Evolutionary conservation across 108 stramenopile genomes (phyloP), one percentile per base, ranked within the genome.

Genomic region (Stephanodiscus minutulus): DNA sequence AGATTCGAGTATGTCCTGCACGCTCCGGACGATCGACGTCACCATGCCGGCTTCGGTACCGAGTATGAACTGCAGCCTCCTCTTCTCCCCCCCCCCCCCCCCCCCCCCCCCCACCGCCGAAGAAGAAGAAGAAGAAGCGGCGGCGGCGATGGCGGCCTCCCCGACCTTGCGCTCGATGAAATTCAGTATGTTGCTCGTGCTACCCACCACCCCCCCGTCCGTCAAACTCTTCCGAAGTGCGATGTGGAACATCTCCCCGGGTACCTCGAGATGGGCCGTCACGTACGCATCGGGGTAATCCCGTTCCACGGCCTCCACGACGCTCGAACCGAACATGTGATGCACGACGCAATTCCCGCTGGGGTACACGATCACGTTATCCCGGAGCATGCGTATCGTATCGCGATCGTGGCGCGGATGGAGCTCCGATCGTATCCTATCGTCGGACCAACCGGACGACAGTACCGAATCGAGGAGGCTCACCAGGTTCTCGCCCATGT

Each of bases 161-260:
- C 68, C 61, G 7, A 95, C 93, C 72, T 97, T 95, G 25, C 86
- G 75, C 27, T 85, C 77, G 75, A 98, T 96, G 74, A 98, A 98
- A 7, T 86, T 85, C 49, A 98, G 79, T 70, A 98, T 98, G 62
- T 98, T 90, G n/a, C 84, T 78, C 3, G 97, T 98, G 27, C 90
- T 91, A 8, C 97, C 97, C 15, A 96, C 95, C 22, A 95, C 95
- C 47, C 97, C 97, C 43, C 80, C 70, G 63, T 86, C 90, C 37
- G 68, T 72, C 47, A 94, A 58, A 25, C 84, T 84, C 72, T 90
- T 94, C 58, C 85, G 79, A 80, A 98, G 92, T 58, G 96, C 97
- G 55, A 98, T 90, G 61, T 94, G 87, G 65, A 98, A 98, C 96
- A 98, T 96, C 90, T 98, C 97, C 21, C 97, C 97, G 22, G 97